phyloP scores from a whole-genome alignment of 2,329 filamentous ascomycete genomes.

The Sporothrix sp. region DNA sequence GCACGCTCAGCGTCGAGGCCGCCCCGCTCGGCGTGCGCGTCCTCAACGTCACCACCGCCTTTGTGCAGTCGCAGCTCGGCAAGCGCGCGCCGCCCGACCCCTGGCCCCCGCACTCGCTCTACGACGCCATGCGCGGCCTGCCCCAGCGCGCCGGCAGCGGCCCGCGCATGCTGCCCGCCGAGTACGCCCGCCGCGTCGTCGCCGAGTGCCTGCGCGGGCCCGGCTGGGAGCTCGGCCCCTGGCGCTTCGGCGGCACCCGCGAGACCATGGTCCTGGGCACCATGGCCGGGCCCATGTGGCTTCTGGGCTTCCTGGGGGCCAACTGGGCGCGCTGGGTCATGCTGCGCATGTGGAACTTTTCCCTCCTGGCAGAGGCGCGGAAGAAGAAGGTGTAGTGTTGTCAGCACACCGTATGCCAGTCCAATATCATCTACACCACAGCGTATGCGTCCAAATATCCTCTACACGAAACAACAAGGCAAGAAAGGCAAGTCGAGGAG shows the following conservation, averaged over 20 bases:
- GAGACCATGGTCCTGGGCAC: constrained; percentile 17
- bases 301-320: constrained; percentile 15
- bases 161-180: constrained; percentile 20
- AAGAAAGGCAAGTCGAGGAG: no score
- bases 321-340: constrained; percentile 16
- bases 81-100: constrained; percentile 34
- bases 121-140: constrained; percentile 29
- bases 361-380: neutral
- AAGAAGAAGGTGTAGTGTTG: constrained; percentile 28
- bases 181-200: constrained; percentile 19
- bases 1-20: constrained; percentile 43
- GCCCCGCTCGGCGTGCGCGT: constrained; percentile 44
- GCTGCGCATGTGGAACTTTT: constrained; percentile 15
- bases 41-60: constrained; percentile 42
- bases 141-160: constrained; percentile 20
- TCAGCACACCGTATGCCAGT: no score
- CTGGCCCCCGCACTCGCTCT: constrained; percentile 37
- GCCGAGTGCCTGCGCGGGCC: constrained; percentile 12
- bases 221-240: constrained; percentile 15
- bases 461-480: no score
- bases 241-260: constrained; percentile 15
- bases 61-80: constrained; percentile 35
- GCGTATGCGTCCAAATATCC: no score
- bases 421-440: no score
- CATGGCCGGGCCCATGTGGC: constrained; percentile 14